These are phyloP conservation scores for Neopestalotiopsis sp. DNA, from an alignment of 2,329 filamentous ascomycete species.

Conservation along the genomic window DNA sequence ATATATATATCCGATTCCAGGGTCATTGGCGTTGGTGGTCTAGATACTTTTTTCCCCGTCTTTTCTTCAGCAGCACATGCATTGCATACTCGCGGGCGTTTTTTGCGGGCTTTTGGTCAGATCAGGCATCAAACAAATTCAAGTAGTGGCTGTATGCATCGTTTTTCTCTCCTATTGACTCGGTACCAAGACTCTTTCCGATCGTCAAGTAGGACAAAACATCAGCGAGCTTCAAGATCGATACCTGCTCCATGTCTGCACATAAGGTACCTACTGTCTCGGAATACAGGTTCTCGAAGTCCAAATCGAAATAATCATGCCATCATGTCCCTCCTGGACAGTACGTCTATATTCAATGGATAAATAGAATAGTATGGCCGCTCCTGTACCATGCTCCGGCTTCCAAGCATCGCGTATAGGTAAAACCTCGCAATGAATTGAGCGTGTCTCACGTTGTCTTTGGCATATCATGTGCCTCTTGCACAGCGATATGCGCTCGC, in stretches of 20 bases:
- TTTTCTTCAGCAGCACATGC: not conserved
- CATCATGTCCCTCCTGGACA: not conserved
- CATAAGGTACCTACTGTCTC: not conserved
- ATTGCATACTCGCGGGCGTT: constrained; percentile 16
- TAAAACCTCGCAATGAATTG: not conserved
- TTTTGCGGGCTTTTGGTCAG: not conserved
- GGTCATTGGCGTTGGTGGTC: constrained; percentile 13
- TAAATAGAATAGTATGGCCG: not conserved
- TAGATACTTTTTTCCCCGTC: not conserved
- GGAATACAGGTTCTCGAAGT: not conserved
- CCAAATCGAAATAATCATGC: not conserved
- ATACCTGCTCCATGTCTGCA: not conserved
- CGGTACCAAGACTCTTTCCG: not conserved
- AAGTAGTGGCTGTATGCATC: not conserved
- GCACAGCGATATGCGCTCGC: not conserved
- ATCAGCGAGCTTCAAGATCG: not conserved
- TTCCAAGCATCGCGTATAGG: not conserved
- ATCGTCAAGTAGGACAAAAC: not conserved
- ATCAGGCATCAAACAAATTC: not conserved
- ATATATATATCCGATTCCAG: constrained; percentile 5
- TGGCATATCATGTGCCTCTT: not conserved
- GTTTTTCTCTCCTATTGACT: not conserved
- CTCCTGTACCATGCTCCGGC: not conserved
- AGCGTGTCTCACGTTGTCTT: not conserved
- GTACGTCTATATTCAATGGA: not conserved